A percentile compares a stretch with the other conserved stretches of the same genome.
phyloP scores from a whole-genome alignment of 2,329 filamentous ascomycete genomes.

The Exophiala sideris region DNA sequence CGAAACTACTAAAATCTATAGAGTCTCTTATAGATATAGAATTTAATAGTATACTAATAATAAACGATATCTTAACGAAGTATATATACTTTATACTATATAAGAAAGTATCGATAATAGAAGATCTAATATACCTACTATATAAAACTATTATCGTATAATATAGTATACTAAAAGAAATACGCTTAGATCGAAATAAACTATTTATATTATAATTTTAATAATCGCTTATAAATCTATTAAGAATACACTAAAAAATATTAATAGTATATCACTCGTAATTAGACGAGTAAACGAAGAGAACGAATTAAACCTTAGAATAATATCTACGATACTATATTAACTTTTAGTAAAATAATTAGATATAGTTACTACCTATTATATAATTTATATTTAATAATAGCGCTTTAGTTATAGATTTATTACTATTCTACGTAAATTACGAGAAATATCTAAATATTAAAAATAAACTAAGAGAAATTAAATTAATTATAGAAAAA shows the following conservation, averaged over 20 bases:
- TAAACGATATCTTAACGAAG: no score
- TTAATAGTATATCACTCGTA: slow-evolving; percentile 10
- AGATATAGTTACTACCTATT: slow-evolving; percentile 3
- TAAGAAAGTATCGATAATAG: not conserved
- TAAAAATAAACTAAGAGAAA: not conserved
- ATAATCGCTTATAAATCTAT: not conserved
- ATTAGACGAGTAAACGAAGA: slow-evolving; percentile 15
- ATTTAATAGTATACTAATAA: no score
- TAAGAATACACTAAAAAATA: slow-evolving; percentile 11
- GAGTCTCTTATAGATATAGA: no score
- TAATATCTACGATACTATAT: slow-evolving; percentile 19
- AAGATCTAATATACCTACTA: not conserved
- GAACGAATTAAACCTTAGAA: slow-evolving; percentile 21
- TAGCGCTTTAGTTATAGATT: slow-evolving; percentile 1
- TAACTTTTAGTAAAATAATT: slow-evolving; percentile 21
- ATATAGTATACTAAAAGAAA: not conserved
- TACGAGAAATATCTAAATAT: slow-evolving; percentile 11
- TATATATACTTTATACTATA: slow-evolving; percentile 1
- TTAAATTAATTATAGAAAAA: slow-evolving; percentile 4
- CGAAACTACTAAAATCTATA: no score
- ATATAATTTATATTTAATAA: slow-evolving; percentile 6
- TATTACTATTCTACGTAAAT: slow-evolving; percentile 14
- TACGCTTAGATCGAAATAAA: not conserved
- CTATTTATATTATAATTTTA: not conserved
- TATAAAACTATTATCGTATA: not conserved